Conservation (phyloP, 805 yeast species). For the Candida alai region DNA sequence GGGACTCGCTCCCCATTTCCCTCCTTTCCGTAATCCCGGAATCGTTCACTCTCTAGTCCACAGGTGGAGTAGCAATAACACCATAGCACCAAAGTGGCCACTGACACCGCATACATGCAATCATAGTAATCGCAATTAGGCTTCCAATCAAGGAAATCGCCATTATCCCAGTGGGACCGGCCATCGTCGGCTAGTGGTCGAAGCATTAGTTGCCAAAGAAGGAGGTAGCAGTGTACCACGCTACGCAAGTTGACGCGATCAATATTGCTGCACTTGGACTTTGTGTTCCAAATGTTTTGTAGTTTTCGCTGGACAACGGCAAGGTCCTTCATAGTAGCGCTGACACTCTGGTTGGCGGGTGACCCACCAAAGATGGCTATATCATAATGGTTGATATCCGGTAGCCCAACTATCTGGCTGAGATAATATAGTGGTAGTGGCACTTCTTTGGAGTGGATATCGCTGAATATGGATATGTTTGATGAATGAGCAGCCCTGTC, state of each 20-base stretch:
- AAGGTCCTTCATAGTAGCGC: constrained; percentile 33
- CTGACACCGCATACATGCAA: constrained; percentile 32
- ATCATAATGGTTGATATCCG: constrained; percentile 74
- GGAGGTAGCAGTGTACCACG: constrained; percentile 35
- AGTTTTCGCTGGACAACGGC: constrained; percentile 31
- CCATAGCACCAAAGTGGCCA: constrained; percentile 39
- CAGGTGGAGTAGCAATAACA: constrained; percentile 31
- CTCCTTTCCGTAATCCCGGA: constrained; percentile 6
- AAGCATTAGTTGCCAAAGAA: constrained; percentile 38
- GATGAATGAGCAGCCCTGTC: too few species aligned
- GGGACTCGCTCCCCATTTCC: constrained; percentile 8
- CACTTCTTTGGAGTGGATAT: constrained; percentile 24
- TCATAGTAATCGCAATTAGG: constrained; percentile 35
- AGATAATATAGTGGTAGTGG: constrained; percentile 68
- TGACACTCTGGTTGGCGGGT: constrained; percentile 64
- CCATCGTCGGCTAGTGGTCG: too few species aligned
- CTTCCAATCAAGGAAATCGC: constrained; percentile 23
- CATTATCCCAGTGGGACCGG: too few species aligned
- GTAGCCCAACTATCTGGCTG: constrained; percentile 57
- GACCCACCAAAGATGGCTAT: constrained; percentile 78
- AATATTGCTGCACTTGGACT: constrained; percentile 13
- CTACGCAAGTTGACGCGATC: constrained; percentile 33
- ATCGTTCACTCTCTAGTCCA: constrained; percentile 27
- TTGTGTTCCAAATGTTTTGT: constrained; percentile 28
- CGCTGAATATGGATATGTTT: constrained; percentile 1